A percentile compares a stretch with the other conserved stretches of the same genome.
These are phyloP conservation scores for Kwoniella sp. DNA, from an alignment of 768 basidiomycete genomes.

Conservation along the genomic window DNA sequence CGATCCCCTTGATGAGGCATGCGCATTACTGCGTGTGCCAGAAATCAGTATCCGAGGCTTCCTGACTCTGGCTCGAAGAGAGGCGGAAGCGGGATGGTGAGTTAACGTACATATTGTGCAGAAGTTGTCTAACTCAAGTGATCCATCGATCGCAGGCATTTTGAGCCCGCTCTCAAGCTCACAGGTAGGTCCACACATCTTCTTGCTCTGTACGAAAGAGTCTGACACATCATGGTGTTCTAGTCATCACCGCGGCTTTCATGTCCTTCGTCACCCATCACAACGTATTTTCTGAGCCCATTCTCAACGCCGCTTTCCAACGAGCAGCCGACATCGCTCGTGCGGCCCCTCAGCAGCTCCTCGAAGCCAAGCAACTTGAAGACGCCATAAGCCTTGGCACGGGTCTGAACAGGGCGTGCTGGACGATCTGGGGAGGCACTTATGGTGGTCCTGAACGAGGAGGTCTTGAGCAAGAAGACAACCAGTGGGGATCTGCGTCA, in stretches of 20 bases:
- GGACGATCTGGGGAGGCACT: slow-evolving; percentile 32
- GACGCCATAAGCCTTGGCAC: slow-evolving; percentile 21
- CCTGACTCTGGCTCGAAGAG: slow-evolving; percentile 41
- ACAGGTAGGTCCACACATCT: slow-evolving; percentile 25
- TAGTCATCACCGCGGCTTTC: slow-evolving; percentile 45
- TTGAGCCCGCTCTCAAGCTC: slow-evolving; percentile 37
- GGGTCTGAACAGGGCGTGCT: slow-evolving; percentile 31
- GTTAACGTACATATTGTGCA: not conserved
- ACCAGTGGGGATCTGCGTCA: not conserved
- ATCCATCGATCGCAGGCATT: slow-evolving; percentile 31
- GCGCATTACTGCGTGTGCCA: slow-evolving; percentile 32
- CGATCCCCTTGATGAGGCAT: slow-evolving; percentile 28
- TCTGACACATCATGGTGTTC: no score
- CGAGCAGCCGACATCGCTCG: slow-evolving; percentile 33
- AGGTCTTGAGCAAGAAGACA: slow-evolving; percentile 9
- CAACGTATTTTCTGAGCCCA: slow-evolving; percentile 34
- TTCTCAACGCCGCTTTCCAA: not conserved
- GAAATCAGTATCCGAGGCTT: slow-evolving; percentile 40
- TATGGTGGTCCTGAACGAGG: slow-evolving; percentile 25
- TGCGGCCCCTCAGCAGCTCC: slow-evolving; percentile 21
- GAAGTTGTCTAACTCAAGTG: not conserved
- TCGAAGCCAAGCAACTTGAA: slow-evolving; percentile 35
- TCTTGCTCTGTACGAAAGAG: no score
- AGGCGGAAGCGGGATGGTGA: slow-evolving; percentile 37
- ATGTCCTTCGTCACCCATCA: slow-evolving; percentile 35